Evolutionary conservation across 2,329 filamentous ascomycete genomes (phyloP).

Genomic region (Pyrenophora graminea): DNA sequence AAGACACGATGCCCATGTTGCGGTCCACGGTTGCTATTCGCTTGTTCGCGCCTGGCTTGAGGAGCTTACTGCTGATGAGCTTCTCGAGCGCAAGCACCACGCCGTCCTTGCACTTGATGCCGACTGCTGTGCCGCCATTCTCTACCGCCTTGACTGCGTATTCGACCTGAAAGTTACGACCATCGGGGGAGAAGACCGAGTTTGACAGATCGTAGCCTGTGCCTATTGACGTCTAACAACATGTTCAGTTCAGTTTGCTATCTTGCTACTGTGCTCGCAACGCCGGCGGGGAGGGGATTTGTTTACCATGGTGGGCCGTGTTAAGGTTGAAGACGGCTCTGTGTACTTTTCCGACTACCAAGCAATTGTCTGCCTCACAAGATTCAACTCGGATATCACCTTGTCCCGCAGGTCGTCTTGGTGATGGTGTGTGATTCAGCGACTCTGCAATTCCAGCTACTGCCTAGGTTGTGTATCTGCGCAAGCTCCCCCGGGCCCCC

Average conservation of each 20-base stretch:
- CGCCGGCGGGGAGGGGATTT: slow-evolving; percentile 3
- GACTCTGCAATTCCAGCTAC: slow-evolving; percentile 29
- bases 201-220: slow-evolving; percentile 99
- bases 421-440: slow-evolving; percentile 13
- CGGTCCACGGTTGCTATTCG: slow-evolving; percentile 93
- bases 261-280: slow-evolving; percentile 5
- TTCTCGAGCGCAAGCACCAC: slow-evolving; percentile 97
- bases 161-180: slow-evolving; percentile 95
- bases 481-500: slow-evolving; percentile 23
- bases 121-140: slow-evolving; percentile 93
- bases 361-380: neutral
- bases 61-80: slow-evolving; percentile 90
- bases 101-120: slow-evolving; percentile 95
- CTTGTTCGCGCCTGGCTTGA: slow-evolving; percentile 95
- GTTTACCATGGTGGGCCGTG: slow-evolving; percentile 36
- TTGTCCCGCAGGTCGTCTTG: slow-evolving; percentile 5
- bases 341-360: neutral
- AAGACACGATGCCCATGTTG: slow-evolving; percentile 90
- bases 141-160: slow-evolving; percentile 99
- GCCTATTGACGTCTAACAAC: slow-evolving; percentile 89
- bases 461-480: slow-evolving; percentile 26
- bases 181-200: slow-evolving; percentile 99
- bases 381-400: neutral
- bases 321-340: neutral
- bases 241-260: slow-evolving; percentile 22